phyloP scores from a whole-genome alignment of 2,329 filamentous ascomycete genomes.

The Cercospora janseana region DNA sequence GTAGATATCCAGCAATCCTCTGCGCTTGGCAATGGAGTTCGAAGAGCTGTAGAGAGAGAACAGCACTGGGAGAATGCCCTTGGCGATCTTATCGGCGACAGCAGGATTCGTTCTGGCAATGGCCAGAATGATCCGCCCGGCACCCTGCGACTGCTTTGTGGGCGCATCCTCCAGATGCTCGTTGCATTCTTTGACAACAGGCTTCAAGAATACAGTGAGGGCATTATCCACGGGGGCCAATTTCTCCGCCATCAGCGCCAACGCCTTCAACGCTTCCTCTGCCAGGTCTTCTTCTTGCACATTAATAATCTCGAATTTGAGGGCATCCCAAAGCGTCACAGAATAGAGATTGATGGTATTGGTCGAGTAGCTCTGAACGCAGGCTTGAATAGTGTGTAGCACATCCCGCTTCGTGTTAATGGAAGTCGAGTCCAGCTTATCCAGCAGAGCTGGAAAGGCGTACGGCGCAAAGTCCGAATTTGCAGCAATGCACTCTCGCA shows the following conservation, averaged over 20 bases:
- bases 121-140: constrained; percentile 59
- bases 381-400: constrained; percentile 61
- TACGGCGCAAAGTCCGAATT: constrained; percentile 64
- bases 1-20: constrained; percentile 61
- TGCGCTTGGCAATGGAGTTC: constrained; percentile 60
- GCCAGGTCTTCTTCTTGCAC: constrained; percentile 65
- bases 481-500: constrained; percentile 63
- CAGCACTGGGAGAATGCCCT: constrained; percentile 57
- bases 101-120: constrained; percentile 55
- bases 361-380: constrained; percentile 58
- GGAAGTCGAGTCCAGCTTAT: constrained; percentile 68
- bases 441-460: constrained; percentile 64
- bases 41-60: constrained; percentile 61
- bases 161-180: constrained; percentile 67
- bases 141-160: constrained; percentile 65
- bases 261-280: constrained; percentile 55
- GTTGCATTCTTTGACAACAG: constrained; percentile 65
- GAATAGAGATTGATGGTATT: constrained; percentile 61
- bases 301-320: constrained; percentile 68
- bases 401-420: constrained; percentile 68
- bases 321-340: constrained; percentile 64
- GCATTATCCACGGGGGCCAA: constrained; percentile 53
- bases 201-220: constrained; percentile 55
- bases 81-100: constrained; percentile 56
- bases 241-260: constrained; percentile 56